Conservation (phyloP, 164 flowering plant species). For the Chimonanthus praecox region DNA sequence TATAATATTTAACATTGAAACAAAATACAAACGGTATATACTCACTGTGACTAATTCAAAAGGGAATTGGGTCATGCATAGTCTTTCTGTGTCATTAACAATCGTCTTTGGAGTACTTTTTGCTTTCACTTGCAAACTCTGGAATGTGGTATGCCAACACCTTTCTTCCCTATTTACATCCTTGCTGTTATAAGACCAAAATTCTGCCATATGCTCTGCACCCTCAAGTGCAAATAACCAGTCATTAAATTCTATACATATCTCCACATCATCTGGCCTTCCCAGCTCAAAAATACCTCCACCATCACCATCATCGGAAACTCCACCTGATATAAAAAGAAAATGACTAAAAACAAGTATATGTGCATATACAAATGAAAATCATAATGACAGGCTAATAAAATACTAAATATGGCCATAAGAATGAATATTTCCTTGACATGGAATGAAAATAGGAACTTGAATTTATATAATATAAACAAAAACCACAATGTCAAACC, state of each 20-base stretch:
- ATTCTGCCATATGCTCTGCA: constrained; percentile 61
- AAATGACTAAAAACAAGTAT: neutral
- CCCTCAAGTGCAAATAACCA: constrained; percentile 99
- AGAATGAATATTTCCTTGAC: too few species aligned
- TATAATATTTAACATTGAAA: neutral
- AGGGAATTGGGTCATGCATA: constrained; percentile 35
- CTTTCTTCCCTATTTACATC: constrained; percentile 59
- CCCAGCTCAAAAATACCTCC: constrained; percentile 50
- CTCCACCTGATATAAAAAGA: constrained; percentile 38
- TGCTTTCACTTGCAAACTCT: constrained; percentile 55
- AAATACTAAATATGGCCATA: too few species aligned
- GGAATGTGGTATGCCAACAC: constrained; percentile 89
- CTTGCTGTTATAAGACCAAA: constrained; percentile 34
- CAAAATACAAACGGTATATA: neutral
- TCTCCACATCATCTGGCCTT: constrained; percentile 80
- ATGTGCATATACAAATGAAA: too few species aligned
- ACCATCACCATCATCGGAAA: constrained; percentile 32
- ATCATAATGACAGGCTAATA: too few species aligned
- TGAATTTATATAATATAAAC: too few species aligned
- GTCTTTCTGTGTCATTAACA: constrained; percentile 25
- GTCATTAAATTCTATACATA: constrained; percentile 70
- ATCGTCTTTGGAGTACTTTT: constrained; percentile 46
- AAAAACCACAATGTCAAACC: too few species aligned
- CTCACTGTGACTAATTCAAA: constrained; percentile 72
- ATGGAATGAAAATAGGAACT: too few species aligned